phyloP scores from a whole-genome alignment of 305 asterid genomes.

The Withania somnifera region DNA sequence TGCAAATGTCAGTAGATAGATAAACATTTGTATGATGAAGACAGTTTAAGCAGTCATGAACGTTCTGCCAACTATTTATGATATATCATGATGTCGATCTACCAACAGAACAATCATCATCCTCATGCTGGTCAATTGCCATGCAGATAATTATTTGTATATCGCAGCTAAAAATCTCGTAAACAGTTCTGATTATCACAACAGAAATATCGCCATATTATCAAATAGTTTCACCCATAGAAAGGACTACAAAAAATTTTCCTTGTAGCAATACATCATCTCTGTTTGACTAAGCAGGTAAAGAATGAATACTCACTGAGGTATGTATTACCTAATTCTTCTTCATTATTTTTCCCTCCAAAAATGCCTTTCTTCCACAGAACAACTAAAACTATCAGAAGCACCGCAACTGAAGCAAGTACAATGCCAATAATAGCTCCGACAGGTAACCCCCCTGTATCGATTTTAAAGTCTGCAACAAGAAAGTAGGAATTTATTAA shows the following conservation, averaged over 20 bases:
- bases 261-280: background rate
- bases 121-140: background rate
- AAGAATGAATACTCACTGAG: background rate
- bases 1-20: background rate
- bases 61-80: background rate
- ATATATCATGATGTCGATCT: background rate
- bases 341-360: slow-evolving; percentile 31
- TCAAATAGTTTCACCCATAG: background rate
- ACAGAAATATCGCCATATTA: background rate
- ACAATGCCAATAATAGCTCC: slow-evolving; percentile 76
- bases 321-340: slow-evolving; percentile 46
- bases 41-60: background rate
- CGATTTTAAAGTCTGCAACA: slow-evolving; percentile 42
- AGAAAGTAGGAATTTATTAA: slow-evolving; percentile 1
- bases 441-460: slow-evolving; percentile 35
- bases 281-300: background rate
- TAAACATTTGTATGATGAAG: background rate
- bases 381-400: slow-evolving; percentile 25
- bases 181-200: background rate
- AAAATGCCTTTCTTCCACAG: slow-evolving; percentile 61
- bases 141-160: background rate
- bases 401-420: slow-evolving; percentile 26
- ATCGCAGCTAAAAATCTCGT: background rate
- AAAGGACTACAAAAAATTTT: too few relatives aligned
- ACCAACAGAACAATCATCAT: slow-evolving; percentile 1